phyloP scores from a whole-genome alignment of 495 filamentous ascomycete species.

The Aspergillus funiculosus region DNA sequence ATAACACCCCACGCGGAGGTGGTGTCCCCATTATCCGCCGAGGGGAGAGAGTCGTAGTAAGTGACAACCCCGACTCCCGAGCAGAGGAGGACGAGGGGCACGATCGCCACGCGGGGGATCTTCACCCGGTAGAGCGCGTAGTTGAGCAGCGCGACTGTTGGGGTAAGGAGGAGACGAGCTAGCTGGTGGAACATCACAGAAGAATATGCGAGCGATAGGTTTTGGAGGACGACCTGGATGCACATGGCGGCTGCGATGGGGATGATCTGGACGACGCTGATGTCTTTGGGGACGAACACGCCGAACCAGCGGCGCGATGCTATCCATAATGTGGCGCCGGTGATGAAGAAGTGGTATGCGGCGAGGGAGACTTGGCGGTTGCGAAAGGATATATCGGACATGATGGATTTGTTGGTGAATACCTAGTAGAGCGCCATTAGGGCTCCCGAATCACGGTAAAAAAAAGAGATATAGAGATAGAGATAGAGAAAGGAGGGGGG shows the following conservation, averaged over 20 bases:
- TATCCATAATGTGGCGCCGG: constrained; percentile 56
- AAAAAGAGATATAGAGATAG: no score
- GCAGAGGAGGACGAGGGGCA: constrained; percentile 58
- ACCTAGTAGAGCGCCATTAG: constrained; percentile 43
- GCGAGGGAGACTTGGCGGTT: constrained; percentile 65
- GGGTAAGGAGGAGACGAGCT: constrained; percentile 65
- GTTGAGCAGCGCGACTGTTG: constrained; percentile 61
- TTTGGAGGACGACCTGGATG: constrained; percentile 69
- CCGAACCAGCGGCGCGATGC: constrained; percentile 57
- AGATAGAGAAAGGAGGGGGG: no score
- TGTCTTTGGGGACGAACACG: constrained; percentile 54
- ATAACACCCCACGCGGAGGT: constrained; percentile 54
- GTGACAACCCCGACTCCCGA: constrained; percentile 62
- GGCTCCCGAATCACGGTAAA: no score
- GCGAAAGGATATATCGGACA: constrained; percentile 59
- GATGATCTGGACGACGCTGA: constrained; percentile 52
- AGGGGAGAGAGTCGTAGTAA: constrained; percentile 61
- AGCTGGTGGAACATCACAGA: constrained; percentile 72
- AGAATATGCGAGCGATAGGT: constrained; percentile 65
- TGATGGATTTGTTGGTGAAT: constrained; percentile 72
- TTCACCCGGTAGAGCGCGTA: constrained; percentile 56
- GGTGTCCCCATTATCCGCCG: constrained; percentile 34
- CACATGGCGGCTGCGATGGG: constrained; percentile 63
- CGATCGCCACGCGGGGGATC: constrained; percentile 43
- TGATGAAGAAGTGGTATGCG: constrained; percentile 68